These are phyloP conservation scores for Chlamydomonas reinhardtii DNA, from an alignment of 163 green algal species.

Conservation along the genomic window DNA sequence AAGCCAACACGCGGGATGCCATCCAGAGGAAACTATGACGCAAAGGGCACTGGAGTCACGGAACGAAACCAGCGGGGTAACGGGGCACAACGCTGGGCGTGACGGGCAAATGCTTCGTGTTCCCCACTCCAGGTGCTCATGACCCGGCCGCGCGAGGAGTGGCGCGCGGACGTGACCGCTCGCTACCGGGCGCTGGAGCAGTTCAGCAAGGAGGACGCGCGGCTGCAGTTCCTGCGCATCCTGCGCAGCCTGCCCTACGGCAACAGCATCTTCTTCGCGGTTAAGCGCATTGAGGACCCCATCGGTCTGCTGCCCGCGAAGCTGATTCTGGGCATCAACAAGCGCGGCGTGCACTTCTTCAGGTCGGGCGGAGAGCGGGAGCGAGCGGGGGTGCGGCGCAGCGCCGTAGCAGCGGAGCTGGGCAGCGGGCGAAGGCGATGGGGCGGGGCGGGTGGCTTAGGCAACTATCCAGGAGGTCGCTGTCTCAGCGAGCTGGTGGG, in stretches of 20 bases:
- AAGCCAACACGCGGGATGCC: too few relatives aligned
- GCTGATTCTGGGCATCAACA: slow-evolving; percentile 98
- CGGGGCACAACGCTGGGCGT: too few relatives aligned
- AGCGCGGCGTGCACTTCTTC: slow-evolving; percentile 97
- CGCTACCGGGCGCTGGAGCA: slow-evolving; percentile 74
- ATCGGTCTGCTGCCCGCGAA: slow-evolving; percentile 96
- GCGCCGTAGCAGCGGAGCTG: too few relatives aligned
- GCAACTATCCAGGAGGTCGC: too few relatives aligned
- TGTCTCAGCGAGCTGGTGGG: too few relatives aligned
- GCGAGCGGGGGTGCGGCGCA: too few relatives aligned
- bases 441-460: too few relatives aligned
- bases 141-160: slow-evolving; percentile 87
- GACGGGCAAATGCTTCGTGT: too few relatives aligned
- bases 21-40: too few relatives aligned
- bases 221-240: slow-evolving; percentile 93
- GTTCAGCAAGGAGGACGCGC: slow-evolving; percentile 93
- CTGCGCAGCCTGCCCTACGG: slow-evolving; percentile 95
- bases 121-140: slow-evolving; percentile 86
- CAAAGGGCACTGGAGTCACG: too few relatives aligned
- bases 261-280: slow-evolving; percentile 75
- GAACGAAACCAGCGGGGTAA: too few relatives aligned
- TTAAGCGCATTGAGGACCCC: slow-evolving; percentile 94
- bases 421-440: too few relatives aligned
- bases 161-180: slow-evolving; percentile 80
- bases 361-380: slow-evolving; percentile 45